phyloP scores from a whole-genome alignment of 148 eudicot species.

The Cornus florida region DNA sequence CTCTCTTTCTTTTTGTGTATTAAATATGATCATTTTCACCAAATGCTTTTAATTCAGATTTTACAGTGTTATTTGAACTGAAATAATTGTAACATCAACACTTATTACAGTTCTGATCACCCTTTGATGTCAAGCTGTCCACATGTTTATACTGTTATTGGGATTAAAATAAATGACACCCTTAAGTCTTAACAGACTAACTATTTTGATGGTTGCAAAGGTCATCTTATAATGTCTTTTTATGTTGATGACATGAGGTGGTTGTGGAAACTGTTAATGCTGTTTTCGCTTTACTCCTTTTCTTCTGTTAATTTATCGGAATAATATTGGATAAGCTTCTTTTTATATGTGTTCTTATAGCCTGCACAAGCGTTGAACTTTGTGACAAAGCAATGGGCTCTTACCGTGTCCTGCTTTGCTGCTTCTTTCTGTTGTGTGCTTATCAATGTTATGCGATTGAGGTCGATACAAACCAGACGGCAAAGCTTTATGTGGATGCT shows the following conservation, averaged over 20 bases:
- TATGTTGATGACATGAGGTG: not conserved
- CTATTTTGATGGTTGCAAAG: not conserved
- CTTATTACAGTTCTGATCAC: not conserved
- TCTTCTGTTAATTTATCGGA: not conserved
- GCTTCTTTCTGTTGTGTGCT: conserved; percentile 34
- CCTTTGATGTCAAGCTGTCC: too few species aligned
- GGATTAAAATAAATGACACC: not conserved
- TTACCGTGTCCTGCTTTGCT: conserved; percentile 29
- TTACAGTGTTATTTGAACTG: not conserved
- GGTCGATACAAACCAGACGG: conserved; percentile 50
- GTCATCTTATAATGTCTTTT: not conserved
- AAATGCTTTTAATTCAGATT: not conserved
- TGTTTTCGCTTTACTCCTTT: too few species aligned
- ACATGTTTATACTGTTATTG: not conserved
- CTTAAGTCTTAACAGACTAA: not conserved
- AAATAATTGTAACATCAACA: not conserved
- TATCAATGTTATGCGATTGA: conserved; percentile 36
- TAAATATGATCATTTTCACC: too few species aligned
- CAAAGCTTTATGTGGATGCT: conserved; percentile 57
- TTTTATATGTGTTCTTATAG: not conserved
- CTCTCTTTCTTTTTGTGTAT: too few species aligned
- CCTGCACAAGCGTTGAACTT: conserved; percentile 5
- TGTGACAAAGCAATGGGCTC: conserved; percentile 50
- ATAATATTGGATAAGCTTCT: not conserved
- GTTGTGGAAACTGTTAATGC: not conserved